These are phyloP conservation scores for Rhytidiadelphus loreus DNA, from an alignment of 225 moss, liverwort and hornwort genomes.

Conservation along the genomic window DNA sequence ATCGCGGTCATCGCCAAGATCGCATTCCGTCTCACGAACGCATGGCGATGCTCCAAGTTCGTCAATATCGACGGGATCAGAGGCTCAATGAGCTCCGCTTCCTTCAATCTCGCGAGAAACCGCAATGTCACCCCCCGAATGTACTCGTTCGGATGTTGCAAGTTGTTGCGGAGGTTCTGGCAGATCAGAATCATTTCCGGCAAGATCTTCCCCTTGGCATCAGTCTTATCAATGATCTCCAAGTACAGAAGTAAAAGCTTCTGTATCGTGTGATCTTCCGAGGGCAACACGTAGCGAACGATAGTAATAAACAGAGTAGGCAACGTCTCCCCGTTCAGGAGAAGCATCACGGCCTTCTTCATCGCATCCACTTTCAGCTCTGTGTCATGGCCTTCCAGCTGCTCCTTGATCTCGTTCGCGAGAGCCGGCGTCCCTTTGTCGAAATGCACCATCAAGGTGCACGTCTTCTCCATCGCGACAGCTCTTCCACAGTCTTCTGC, in stretches of 20 bases:
- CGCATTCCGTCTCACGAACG: constrained; percentile 81
- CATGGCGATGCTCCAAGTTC: constrained; percentile 94
- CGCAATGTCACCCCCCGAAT: constrained; percentile 81
- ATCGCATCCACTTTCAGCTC: constrained; percentile 80
- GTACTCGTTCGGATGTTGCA: constrained; percentile 95
- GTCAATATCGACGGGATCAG: constrained; percentile 80
- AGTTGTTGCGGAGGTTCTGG: constrained; percentile 83
- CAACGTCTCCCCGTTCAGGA: constrained; percentile 73
- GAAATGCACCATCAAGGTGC: constrained; percentile 79
- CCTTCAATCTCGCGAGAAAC: constrained; percentile 80
- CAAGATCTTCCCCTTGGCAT: constrained; percentile 82
- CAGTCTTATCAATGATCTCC: constrained; percentile 94
- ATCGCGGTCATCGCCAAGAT: constrained; percentile 80
- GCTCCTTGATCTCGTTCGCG: constrained; percentile 92
- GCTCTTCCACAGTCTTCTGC: background rate
- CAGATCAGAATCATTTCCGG: constrained; percentile 97
- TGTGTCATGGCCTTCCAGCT: constrained; percentile 75
- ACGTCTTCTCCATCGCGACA: constrained; percentile 69
- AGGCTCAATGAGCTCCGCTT: constrained; percentile 82
- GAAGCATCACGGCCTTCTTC: constrained; percentile 94
- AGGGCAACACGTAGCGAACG: constrained; percentile 82
- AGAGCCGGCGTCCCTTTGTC: constrained; percentile 93
- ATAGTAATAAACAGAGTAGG: constrained; percentile 92
- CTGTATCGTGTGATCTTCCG: constrained; percentile 91
- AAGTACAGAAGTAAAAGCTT: constrained; percentile 76